Evolutionary conservation across 1,284 basidiomycete species (phyloP), one percentile per base, ranked within the genome.

Genomic region (Ceratorhiza oryzae-sativae): DNA sequence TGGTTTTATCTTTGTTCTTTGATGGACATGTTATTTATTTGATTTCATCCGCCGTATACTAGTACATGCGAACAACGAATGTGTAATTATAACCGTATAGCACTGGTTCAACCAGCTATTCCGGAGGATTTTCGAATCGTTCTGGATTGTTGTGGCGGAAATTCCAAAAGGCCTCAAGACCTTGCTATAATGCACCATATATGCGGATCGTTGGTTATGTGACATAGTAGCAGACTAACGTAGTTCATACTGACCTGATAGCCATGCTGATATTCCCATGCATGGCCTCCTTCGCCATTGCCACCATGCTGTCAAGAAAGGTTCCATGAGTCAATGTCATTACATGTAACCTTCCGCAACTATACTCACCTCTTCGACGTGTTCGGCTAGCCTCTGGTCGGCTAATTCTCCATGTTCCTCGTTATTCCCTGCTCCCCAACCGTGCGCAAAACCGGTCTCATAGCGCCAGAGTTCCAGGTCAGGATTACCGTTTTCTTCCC

Each of bases 381-480:
- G 61, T 45, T 63, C 61, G n/a, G 45, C 45, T n/a, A 63, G 32
- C 30, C 61, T 48, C 30, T 63, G 61, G n/a, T 63, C 61, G 12
- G 61, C 46, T 18, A 63, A 45, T 30, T 63, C 61, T 1, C 61
- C 61, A 5, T 63, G 45, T 25, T 63, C 61, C 15, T 63, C 61
- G 46, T 63, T 63, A n/a, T 63, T 63, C 8, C 61, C 61, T 3
- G 61, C 61, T n/a, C 61, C 61, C 61, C 61, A 63, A 9, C 61
- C 61, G 32, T 63, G 61, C 1, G 32, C 46, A 36, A 63, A 63
- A 6, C 61, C 61, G 25, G 61, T 63, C 23, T 63, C 61, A 34
- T 49, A 63, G 13, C 61, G 61, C 61, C 61, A 63, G 18, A 63
- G 46, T 46, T 63, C 61, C 20, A 63, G 46, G 13, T 63, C 61